phyloP scores from a whole-genome alignment of 2,329 filamentous ascomycete species.

The Waltergamsia citrina region DNA sequence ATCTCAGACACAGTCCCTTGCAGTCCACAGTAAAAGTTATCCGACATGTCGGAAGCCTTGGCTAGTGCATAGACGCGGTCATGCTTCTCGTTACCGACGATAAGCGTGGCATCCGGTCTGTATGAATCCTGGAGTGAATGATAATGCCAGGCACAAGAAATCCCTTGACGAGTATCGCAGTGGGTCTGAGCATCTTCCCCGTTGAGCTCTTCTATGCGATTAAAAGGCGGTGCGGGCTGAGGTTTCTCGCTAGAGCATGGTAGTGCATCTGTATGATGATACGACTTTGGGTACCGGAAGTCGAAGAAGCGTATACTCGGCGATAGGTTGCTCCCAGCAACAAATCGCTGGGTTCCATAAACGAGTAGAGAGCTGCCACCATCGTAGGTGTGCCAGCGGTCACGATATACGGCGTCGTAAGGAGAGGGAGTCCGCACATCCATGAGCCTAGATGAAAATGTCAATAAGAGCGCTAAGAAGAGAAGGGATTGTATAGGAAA shows the following conservation, averaged over 20 bases:
- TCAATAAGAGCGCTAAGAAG: not conserved
- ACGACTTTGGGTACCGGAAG: constrained; percentile 38
- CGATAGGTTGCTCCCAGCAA: constrained; percentile 34
- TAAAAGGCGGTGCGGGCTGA: constrained; percentile 20
- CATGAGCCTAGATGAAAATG: constrained; percentile 33
- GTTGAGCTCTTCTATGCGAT: constrained; percentile 4
- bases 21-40: constrained; percentile 39
- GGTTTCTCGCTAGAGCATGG: constrained; percentile 30
- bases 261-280: constrained; percentile 37
- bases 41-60: constrained; percentile 33
- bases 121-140: constrained; percentile 31
- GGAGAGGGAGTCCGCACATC: constrained; percentile 39
- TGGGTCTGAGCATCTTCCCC: constrained; percentile 7
- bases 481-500: not conserved
- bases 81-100: constrained; percentile 24
- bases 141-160: constrained; percentile 36
- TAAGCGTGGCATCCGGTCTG: constrained; percentile 38
- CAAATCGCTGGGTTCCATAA: constrained; percentile 39
- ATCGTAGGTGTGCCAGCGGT: constrained; percentile 39
- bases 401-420: constrained; percentile 39
- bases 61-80: constrained; percentile 35
- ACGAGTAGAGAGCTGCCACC: constrained; percentile 36
- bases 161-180: constrained; percentile 24
- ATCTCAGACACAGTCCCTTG: constrained; percentile 37
- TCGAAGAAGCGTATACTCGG: constrained; percentile 41